Percentiles rank a stretch among this genome's conserved stretches.
These are phyloP conservation scores for Aspergillus sp. DNA, from an alignment of 2,329 filamentous ascomycete genomes.

Conservation along the genomic window DNA sequence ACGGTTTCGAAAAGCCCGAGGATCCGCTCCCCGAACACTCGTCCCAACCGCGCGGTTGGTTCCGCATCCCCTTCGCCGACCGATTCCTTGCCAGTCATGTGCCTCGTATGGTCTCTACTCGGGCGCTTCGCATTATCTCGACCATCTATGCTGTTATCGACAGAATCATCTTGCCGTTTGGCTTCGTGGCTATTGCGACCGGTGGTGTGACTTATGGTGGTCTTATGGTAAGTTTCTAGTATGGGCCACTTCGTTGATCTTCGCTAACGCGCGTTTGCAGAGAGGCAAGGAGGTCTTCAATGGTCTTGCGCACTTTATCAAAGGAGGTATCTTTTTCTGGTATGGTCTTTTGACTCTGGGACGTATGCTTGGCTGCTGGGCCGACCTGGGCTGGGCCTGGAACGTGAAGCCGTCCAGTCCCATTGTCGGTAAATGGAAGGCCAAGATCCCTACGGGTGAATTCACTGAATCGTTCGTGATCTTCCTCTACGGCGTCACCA, in stretches of 20 bases:
- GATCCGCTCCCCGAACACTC: constrained; percentile 47
- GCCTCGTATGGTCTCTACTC: constrained; percentile 57
- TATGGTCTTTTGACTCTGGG: constrained; percentile 84
- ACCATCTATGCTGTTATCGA: constrained; percentile 70
- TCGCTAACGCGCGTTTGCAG: constrained; percentile 45
- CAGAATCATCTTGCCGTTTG: constrained; percentile 73
- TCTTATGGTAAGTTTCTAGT: constrained; percentile 69
- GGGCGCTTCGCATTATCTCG: constrained; percentile 60
- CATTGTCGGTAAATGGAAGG: constrained; percentile 63
- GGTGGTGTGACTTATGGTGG: constrained; percentile 78
- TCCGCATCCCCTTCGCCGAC: constrained; percentile 50
- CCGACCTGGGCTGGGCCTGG: constrained; percentile 93
- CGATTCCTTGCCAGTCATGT: constrained; percentile 57
- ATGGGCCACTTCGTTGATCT: background rate
- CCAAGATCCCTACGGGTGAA: constrained; percentile 71
- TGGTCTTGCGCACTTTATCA: constrained; percentile 89
- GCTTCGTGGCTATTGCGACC: constrained; percentile 70
- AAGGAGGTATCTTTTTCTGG: constrained; percentile 94
- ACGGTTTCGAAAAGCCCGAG: constrained; percentile 51
- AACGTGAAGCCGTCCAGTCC: constrained; percentile 70
- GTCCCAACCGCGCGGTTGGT: constrained; percentile 39
- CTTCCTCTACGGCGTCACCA: constrained; percentile 83
- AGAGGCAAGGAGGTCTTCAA: constrained; percentile 72
- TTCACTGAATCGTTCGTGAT: constrained; percentile 89
- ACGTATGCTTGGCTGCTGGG: constrained; percentile 86